Evolutionary conservation across 140 eudicot genomes (phyloP).

Genomic region (Oenanthe javanica): DNA sequence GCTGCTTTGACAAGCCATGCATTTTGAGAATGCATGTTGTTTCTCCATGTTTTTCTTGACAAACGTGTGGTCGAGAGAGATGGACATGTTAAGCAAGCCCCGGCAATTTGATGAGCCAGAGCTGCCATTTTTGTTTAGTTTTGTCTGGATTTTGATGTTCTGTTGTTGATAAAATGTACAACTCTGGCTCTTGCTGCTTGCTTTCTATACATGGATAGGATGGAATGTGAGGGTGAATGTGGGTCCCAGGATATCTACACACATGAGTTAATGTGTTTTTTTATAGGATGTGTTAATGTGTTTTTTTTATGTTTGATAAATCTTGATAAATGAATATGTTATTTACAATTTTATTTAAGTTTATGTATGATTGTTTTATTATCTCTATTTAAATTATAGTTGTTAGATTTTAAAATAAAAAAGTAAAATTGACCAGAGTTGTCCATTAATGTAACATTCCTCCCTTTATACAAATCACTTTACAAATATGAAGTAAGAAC

Average conservation of each 20-base stretch:
- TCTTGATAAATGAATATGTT: too few relatives aligned
- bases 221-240: neutral
- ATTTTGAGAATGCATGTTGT: conserved; percentile 1
- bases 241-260: neutral
- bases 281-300: too few relatives aligned
- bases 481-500: too few relatives aligned
- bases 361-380: too few relatives aligned
- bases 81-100: conserved; percentile 44
- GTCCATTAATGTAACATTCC: too few relatives aligned
- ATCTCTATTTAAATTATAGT: too few relatives aligned
- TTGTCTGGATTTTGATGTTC: neutral
- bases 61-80: conserved; percentile 32
- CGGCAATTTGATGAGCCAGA: conserved; percentile 61
- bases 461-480: too few relatives aligned
- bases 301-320: too few relatives aligned
- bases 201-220: neutral
- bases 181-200: neutral
- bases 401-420: too few relatives aligned
- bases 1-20: neutral
- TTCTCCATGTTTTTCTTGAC: conserved; percentile 5
- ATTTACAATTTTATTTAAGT: too few relatives aligned
- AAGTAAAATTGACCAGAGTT: too few relatives aligned
- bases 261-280: too few relatives aligned
- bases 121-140: conserved; percentile 43
- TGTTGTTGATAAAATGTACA: neutral